Conservation (phyloP, 306 rosid genomes). For the Macrotyloma uniflorum region DNA sequence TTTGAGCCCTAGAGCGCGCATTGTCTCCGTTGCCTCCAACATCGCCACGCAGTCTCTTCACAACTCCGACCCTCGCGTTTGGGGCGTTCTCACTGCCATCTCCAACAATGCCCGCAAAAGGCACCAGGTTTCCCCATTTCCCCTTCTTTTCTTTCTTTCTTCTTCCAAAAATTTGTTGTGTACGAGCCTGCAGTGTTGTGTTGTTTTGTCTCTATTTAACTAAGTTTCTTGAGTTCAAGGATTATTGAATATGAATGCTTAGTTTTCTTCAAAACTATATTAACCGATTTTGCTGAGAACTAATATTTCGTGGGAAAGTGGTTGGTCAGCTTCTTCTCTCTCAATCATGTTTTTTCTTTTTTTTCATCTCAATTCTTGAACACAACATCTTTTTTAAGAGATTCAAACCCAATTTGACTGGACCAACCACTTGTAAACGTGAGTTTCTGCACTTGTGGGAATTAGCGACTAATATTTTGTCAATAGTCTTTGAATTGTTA, state of each 20-base stretch:
- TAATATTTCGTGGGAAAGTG: no score
- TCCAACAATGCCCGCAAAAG: constrained; percentile 86
- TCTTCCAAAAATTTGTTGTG: neutral
- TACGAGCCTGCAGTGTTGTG: neutral
- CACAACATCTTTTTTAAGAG: no score
- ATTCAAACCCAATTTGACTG: no score
- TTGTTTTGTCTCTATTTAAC: neutral
- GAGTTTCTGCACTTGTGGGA: neutral
- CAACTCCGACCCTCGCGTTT: constrained; percentile 62
- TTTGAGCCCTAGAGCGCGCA: constrained; percentile 50
- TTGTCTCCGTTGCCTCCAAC: constrained; percentile 68
- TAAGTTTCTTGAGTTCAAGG: neutral
- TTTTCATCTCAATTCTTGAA: no score
- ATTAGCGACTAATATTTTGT: neutral
- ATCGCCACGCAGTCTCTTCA: constrained; percentile 77
- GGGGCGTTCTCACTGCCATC: constrained; percentile 97
- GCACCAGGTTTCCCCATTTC: constrained; percentile 54
- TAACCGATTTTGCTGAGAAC: neutral
- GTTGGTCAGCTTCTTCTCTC: no score
- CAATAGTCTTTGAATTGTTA: neutral
- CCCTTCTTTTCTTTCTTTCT: neutral
- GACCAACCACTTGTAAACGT: no score
- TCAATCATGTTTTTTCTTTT: neutral
- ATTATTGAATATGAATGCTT: neutral
- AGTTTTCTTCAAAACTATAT: neutral